Percentiles rank a stretch among this genome's conserved stretches.
Conservation (phyloP, 169 alveolate species). For the Eimeria zaria region DNA sequence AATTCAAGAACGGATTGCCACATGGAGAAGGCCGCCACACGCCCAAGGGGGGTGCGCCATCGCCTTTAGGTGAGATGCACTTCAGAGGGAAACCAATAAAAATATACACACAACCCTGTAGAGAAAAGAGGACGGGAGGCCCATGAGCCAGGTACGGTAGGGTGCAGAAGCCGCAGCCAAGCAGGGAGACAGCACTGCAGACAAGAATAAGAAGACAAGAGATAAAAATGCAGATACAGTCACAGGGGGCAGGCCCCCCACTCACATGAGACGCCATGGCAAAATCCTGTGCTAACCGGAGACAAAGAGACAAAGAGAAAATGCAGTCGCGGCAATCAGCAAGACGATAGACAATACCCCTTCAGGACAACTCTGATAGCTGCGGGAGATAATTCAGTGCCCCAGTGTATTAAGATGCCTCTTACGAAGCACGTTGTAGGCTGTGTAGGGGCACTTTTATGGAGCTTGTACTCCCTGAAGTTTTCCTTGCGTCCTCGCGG, state of each 20-base stretch:
- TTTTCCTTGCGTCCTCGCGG: neutral
- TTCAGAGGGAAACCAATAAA: neutral
- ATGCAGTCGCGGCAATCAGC: no score
- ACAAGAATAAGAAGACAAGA: neutral
- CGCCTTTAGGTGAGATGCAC: constrained; percentile 70
- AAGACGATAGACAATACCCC: neutral
- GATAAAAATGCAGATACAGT: neutral
- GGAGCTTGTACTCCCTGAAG: neutral
- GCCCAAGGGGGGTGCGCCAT: constrained; percentile 84
- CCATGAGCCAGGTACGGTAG: no score
- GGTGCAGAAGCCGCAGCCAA: neutral
- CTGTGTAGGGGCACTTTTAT: neutral
- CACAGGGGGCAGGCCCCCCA: neutral
- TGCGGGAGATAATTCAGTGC: neutral
- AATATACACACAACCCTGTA: neutral
- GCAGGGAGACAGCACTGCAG: neutral
- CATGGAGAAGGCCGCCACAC: constrained; percentile 89
- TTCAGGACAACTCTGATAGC: neutral
- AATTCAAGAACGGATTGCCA: constrained; percentile 88
- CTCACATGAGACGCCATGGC: neutral
- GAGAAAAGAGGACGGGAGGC: neutral
- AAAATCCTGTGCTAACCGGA: neutral
- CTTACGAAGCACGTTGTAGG: neutral
- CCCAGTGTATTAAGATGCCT: neutral
- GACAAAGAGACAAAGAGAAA: neutral